Percentiles rank a stretch among this genome's conserved stretches.
phyloP scores from a whole-genome alignment of 768 basidiomycete genomes.

The Lactarius trivialis region DNA sequence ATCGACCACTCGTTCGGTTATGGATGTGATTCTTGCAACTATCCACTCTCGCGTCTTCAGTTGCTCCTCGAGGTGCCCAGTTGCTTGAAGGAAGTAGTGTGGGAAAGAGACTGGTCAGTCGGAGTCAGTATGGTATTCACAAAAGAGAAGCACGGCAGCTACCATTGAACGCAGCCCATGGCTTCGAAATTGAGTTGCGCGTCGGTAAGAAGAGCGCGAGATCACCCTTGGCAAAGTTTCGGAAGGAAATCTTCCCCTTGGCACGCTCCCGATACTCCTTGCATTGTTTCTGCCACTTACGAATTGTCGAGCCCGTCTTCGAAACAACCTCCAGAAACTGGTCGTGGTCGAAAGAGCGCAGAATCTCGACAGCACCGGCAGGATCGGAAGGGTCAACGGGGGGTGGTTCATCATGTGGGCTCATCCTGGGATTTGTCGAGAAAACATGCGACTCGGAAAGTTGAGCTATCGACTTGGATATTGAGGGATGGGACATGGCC shows the following conservation, averaged over 20 bases:
- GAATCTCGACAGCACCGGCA: slow-evolving; percentile 55
- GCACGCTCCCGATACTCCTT: slow-evolving; percentile 94
- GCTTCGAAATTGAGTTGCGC: slow-evolving; percentile 84
- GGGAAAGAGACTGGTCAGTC: slow-evolving; percentile 79
- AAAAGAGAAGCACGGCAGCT: slow-evolving; percentile 24
- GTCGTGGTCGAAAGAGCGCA: slow-evolving; percentile 77
- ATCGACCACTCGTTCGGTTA: slow-evolving; percentile 80
- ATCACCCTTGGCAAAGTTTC: slow-evolving; percentile 93
- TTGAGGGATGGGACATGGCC: slow-evolving; percentile 41
- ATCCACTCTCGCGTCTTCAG: slow-evolving; percentile 92
- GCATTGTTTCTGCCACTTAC: slow-evolving; percentile 97
- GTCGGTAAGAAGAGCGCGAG: slow-evolving; percentile 94
- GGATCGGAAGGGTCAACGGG: slow-evolving; percentile 78
- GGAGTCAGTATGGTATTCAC: slow-evolving; percentile 24
- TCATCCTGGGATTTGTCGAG: slow-evolving; percentile 39
- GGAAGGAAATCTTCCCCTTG: slow-evolving; percentile 92
- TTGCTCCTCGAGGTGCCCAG: slow-evolving; percentile 80
- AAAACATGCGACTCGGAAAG: slow-evolving; percentile 29
- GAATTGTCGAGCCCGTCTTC: slow-evolving; percentile 79
- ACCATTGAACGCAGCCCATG: slow-evolving; percentile 99
- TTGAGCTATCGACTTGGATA: slow-evolving; percentile 44
- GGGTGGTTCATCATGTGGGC: slow-evolving; percentile 52
- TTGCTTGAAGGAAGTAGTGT: slow-evolving; percentile 92
- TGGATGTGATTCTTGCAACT: slow-evolving; percentile 84
- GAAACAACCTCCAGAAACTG: slow-evolving; percentile 76